A percentile compares a stretch with the other conserved stretches of the same genome.
Evolutionary conservation across 345 rosid species (phyloP).

Genomic region (Cardiospermum halicacabum): DNA sequence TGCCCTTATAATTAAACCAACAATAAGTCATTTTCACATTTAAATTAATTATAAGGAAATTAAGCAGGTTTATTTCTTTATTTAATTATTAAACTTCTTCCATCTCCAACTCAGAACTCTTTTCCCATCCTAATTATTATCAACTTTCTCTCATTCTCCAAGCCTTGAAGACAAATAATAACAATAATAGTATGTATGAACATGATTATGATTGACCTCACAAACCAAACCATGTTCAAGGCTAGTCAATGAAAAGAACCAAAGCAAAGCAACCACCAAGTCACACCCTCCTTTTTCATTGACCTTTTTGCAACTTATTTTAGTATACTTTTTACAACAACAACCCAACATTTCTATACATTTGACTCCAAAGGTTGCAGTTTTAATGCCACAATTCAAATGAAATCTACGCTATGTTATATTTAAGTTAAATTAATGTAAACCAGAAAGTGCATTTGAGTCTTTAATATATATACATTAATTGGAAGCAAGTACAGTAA

Average conservation of each 20-base stretch:
- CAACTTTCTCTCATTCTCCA: too few relatives aligned
- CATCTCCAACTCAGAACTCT: neutral
- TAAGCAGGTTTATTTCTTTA: neutral
- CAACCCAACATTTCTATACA: neutral
- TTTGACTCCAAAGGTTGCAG: neutral
- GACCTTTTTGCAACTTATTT: too few relatives aligned
- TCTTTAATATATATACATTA: too few relatives aligned
- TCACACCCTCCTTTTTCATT: conserved; percentile 1
- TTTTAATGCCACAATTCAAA: neutral
- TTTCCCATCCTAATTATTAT: too few relatives aligned
- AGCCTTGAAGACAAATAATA: conserved; percentile 20
- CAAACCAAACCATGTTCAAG: conserved; percentile 20
- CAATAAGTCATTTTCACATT: neutral
- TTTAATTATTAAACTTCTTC: neutral
- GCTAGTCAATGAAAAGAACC: conserved; percentile 25
- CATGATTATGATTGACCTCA: conserved; percentile 8
- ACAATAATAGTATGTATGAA: neutral
- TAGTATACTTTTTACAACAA: too few relatives aligned
- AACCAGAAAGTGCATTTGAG: neutral
- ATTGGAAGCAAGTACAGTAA: neutral
- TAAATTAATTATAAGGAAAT: neutral
- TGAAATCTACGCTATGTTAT: too few relatives aligned
- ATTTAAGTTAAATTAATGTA: neutral
- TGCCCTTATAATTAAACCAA: neutral
- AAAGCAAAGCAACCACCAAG: neutral